Base-by-base conservation (phyloP, 306 rosid genomes). In the Malus sieversii region DNA sequence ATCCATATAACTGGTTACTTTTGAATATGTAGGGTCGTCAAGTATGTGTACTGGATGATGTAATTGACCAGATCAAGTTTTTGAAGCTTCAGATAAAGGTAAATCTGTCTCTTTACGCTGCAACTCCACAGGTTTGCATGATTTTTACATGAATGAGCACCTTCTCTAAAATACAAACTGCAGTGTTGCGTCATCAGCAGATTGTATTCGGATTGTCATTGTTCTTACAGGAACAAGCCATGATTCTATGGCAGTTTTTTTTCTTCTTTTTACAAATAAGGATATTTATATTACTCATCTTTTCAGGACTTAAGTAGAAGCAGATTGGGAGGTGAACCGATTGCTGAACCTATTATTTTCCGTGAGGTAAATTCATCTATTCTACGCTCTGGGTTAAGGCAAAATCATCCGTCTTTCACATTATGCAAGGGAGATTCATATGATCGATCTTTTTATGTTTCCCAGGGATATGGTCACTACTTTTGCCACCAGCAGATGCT, bases 391-490 rank as follows among this genome's bases (percentile, higher is more conserved):
- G 20, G 14, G 51, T 4, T 20, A 73, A 73, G 44, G 29, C 40
- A 42, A 42, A 40, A 40, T 59, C 59, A 60, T n/a, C 63, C 63
- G 11, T 19, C 59, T 6, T 53, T 53, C 22, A 53, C 6, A 19
- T 53, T 53, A 53, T 53, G 59, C 59, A 53, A 53, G 59, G 59
- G 59, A 6, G 59, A 53, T 53, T 16, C 6, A 53, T 53, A 53
- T 42, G 45, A 42, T 9, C 3, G 45, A 58, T 14, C 10, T 18
- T 6, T 38, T 73, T 9, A 60, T 59, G 63, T 74, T 67, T 51
- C 46, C 25, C 87, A 93, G 98, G 98, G 97, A 65, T 91, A 87
- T 53, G 98, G 98, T 3, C 98, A 93, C 78, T 93, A 90, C 78
- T 83, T 82, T 40, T 79, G 78, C 81, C 75, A 77, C 71, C 87